Evolutionary conservation across 2,329 filamentous ascomycete genomes (phyloP).

Genomic region (Beauveria medogensis): DNA sequence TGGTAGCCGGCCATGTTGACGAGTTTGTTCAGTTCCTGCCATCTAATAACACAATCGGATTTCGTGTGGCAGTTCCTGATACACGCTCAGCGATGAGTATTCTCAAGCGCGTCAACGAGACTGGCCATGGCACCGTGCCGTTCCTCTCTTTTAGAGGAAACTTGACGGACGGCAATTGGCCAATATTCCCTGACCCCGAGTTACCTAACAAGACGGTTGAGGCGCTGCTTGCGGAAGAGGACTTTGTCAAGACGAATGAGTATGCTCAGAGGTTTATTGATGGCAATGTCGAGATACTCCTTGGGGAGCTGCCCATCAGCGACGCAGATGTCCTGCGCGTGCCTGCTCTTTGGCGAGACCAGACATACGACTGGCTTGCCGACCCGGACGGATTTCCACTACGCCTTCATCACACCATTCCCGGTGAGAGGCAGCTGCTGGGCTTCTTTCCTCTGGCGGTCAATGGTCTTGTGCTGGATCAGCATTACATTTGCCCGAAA

Average conservation of each 20-base stretch:
- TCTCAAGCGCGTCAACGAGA: background rate
- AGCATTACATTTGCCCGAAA: constrained; percentile 17
- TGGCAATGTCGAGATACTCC: constrained; percentile 1
- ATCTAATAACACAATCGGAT: background rate
- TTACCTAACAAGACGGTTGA: background rate
- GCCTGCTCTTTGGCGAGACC: constrained; percentile 9
- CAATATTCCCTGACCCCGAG: background rate
- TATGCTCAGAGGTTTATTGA: constrained; percentile 10
- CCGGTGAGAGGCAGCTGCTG: constrained; percentile 1
- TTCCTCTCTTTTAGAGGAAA: background rate
- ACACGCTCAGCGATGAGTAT: background rate
- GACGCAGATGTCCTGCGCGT: constrained; percentile 6
- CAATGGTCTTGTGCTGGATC: constrained; percentile 13
- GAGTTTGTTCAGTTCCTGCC: constrained; percentile 19
- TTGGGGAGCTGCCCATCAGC: constrained; percentile 10
- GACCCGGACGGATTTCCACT: background rate
- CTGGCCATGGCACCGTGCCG: background rate
- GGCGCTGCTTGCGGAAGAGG: background rate
- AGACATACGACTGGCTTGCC: background rate
- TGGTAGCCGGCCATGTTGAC: constrained; percentile 25
- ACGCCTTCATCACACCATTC: background rate
- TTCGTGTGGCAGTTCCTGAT: background rate
- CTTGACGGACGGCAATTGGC: background rate
- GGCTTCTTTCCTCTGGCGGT: constrained; percentile 12
- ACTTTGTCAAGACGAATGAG: constrained; percentile 15